Evolutionary conservation across 1,284 basidiomycete species (phyloP), one percentile per base, ranked within the genome.

Genomic region (Gymnopus androsaceus): DNA sequence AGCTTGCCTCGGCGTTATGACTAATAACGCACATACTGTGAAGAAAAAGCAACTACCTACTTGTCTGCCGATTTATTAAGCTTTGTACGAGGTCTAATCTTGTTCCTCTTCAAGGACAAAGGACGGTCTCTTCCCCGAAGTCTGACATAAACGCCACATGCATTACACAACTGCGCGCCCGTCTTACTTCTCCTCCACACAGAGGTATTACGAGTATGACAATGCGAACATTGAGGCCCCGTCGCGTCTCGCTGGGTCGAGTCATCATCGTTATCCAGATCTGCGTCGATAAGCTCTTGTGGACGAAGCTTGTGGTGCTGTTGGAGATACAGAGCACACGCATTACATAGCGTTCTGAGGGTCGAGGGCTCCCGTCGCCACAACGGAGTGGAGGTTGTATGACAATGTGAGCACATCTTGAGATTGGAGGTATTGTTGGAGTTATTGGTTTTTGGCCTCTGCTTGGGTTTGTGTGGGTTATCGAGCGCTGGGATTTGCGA

Each of bases 111-210:
- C 53, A 79, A 66, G 3, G 72, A 73, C 36, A 79, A 61, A 3
- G 77, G 77, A 38, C 77, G 66, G 48, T 76, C 75, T 56, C 71
- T 75, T 5, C 76, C 76, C 7, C 76, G 67, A 42, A 79, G 68
- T 37, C 77, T 68, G 36, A 66, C 66, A 59, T 79, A 79, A 5
- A 79, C 77, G 15, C 77, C 77, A 61, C 77, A 79, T 1, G 77
- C 77, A 52, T 79, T 79, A 59, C 77, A 79, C 0, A 79, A 67
- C 61, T 78, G 76, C 19, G 72, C 75, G 1, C 77, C 77, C 1
- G 71, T 69, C 63, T 78, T 78, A 62, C 75, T 77, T 51, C 77
- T 67, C 40, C 77, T 66, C 77, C 77, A 79, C 25, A 79, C 77
- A 8, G 75, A 77, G 2, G 77, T 79, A 38, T 71, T 72, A 54